phyloP scores from a whole-genome alignment of 2,329 filamentous ascomycete species.

The Myriosclerotinia scirpicola region DNA sequence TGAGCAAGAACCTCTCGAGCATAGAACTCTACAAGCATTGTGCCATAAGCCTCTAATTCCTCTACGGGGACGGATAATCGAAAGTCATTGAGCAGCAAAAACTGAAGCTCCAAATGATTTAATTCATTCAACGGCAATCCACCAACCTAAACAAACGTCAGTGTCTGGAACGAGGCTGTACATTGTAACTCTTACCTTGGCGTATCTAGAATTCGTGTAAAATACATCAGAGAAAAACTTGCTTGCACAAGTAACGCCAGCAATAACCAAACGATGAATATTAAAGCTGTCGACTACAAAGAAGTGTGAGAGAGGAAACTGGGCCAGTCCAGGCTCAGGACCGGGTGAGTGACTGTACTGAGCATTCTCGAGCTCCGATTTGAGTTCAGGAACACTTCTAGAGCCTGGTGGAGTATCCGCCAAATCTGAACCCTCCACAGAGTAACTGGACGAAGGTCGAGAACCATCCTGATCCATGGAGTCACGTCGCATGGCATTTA shows the following conservation, averaged over 20 bases:
- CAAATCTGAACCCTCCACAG: constrained; percentile 38
- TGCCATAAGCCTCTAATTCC: constrained; percentile 94
- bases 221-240: constrained; percentile 99
- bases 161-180: neutral
- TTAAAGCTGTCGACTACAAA: constrained; percentile 99
- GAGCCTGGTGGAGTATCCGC: constrained; percentile 36
- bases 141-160: constrained; percentile 66
- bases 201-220: constrained; percentile 98
- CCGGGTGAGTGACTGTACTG: constrained; percentile 37
- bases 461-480: constrained; percentile 35
- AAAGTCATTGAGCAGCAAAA: constrained; percentile 93
- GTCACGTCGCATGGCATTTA: constrained; percentile 59
- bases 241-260: constrained; percentile 95
- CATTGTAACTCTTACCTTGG: constrained; percentile 66
- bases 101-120: constrained; percentile 95
- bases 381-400: constrained; percentile 36
- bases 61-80: constrained; percentile 89
- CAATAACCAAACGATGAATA: constrained; percentile 94
- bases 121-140: constrained; percentile 88
- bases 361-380: constrained; percentile 34
- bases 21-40: constrained; percentile 98
- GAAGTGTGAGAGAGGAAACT: constrained; percentile 57
- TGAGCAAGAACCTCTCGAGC: constrained; percentile 81
- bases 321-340: constrained; percentile 29
- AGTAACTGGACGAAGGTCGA: constrained; percentile 36